Conservation (phyloP, 257 asterid genomes). For the Fraxinus anomala region DNA sequence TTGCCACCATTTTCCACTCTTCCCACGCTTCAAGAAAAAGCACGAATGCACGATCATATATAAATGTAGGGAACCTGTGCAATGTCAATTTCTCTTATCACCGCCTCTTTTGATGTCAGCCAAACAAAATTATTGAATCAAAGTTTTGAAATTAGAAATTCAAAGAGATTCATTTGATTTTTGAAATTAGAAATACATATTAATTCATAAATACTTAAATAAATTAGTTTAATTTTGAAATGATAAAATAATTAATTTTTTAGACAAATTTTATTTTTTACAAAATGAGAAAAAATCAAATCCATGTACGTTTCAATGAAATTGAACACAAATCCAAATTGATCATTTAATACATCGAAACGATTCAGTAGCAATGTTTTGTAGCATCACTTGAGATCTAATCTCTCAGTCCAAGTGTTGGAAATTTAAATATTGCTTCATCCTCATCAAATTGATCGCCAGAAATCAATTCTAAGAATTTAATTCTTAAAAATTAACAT, state of each 20-base stretch:
- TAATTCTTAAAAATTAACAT: neutral
- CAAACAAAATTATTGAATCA: slow-evolving; percentile 74
- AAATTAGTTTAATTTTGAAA: too few relatives aligned
- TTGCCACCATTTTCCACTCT: slow-evolving; percentile 24
- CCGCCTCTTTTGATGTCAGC: slow-evolving; percentile 63
- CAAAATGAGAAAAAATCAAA: neutral
- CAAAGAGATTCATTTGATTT: too few relatives aligned
- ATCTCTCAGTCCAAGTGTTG: slow-evolving; percentile 75
- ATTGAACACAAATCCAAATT: neutral
- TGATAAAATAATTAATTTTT: too few relatives aligned
- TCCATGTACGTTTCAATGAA: neutral
- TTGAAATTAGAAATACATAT: too few relatives aligned
- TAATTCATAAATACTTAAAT: too few relatives aligned
- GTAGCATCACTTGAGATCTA: slow-evolving; percentile 42
- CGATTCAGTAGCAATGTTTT: slow-evolving; percentile 53
- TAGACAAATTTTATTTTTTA: too few relatives aligned
- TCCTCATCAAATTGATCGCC: slow-evolving; percentile 36
- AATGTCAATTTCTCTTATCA: slow-evolving; percentile 72
- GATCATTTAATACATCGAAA: neutral
- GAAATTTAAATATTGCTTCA: slow-evolving; percentile 44
- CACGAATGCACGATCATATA: slow-evolving; percentile 79
- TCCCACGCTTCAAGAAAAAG: neutral
- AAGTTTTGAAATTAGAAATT: slow-evolving; percentile 58
- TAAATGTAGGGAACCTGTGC: slow-evolving; percentile 68
- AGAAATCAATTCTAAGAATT: neutral